Percentiles rank a stretch among this genome's conserved stretches.
Evolutionary conservation across 2,329 filamentous ascomycete genomes (phyloP).

Genomic region (Diaporthe sp.): DNA sequence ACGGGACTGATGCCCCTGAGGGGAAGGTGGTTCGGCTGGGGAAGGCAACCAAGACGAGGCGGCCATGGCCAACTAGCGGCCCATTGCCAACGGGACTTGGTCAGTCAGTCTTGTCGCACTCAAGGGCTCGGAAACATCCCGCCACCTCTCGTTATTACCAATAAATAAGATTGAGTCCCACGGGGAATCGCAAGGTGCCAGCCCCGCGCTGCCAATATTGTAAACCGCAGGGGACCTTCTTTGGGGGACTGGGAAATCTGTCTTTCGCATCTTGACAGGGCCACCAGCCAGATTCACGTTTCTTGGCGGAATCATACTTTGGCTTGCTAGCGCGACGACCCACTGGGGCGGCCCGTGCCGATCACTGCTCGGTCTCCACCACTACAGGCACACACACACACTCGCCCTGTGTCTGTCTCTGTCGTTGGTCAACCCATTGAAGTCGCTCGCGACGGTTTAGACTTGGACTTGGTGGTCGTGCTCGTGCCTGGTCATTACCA

Average conservation of each 20-base stretch:
- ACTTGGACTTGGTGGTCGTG: neutral
- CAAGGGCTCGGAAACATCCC: neutral
- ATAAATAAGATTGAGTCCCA: neutral
- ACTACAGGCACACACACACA: neutral
- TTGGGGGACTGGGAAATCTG: neutral
- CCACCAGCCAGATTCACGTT: constrained; percentile 11
- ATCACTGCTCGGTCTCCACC: constrained; percentile 3
- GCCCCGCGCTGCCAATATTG: neutral
- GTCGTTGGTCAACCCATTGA: neutral
- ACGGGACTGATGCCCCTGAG: neutral
- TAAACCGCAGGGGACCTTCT: neutral
- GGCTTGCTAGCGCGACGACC: neutral
- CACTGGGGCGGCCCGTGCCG: constrained; percentile 19
- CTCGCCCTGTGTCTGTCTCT: neutral
- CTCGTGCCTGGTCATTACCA: neutral
- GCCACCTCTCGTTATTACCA: neutral
- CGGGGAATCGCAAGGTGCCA: neutral
- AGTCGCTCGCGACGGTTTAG: neutral
- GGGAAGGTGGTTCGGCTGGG: neutral
- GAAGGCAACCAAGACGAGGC: neutral
- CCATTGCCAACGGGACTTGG: neutral
- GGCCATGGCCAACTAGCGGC: neutral
- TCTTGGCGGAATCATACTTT: constrained; percentile 25
- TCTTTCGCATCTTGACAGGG: constrained; percentile 24
- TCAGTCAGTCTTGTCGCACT: neutral